A percentile compares a stretch with the other conserved stretches of the same genome.
Evolutionary conservation across 2,329 filamentous ascomycete species (phyloP).

Genomic region (Aspergillus proliferans): DNA sequence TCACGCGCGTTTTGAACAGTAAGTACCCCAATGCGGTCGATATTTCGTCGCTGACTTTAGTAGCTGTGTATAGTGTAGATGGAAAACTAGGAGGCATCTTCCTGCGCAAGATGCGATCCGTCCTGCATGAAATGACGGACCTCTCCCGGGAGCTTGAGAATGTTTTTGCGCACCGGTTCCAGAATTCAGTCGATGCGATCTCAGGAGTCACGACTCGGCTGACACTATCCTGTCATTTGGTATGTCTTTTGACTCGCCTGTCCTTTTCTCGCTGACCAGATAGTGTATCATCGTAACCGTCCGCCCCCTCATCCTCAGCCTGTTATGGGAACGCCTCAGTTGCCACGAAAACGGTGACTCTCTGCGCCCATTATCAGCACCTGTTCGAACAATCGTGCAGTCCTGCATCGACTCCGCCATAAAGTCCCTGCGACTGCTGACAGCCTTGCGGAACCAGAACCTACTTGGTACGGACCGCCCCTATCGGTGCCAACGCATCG

Average conservation of each 20-base stretch:
- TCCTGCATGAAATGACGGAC: constrained; percentile 26
- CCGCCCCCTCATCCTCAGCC: constrained; percentile 14
- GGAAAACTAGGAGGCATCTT: constrained; percentile 20
- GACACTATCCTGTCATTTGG: constrained; percentile 28
- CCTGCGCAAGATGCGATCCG: constrained; percentile 27
- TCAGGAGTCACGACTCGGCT: constrained; percentile 32
- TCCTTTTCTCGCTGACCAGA: background rate
- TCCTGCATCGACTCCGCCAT: constrained; percentile 17
- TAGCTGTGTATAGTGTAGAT: constrained; percentile 31
- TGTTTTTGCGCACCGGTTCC: constrained; percentile 28
- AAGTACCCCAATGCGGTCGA: constrained; percentile 8
- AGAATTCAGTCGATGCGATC: constrained; percentile 30
- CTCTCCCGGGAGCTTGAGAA: constrained; percentile 30
- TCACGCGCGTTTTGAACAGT: constrained; percentile 35
- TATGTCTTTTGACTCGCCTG: constrained; percentile 5
- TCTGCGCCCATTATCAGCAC: constrained; percentile 13
- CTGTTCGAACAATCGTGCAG: constrained; percentile 16
- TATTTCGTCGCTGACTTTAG: background rate
- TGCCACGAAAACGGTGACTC: constrained; percentile 12
- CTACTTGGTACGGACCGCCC: constrained; percentile 11
- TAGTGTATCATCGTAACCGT: constrained; percentile 23
- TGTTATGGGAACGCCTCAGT: constrained; percentile 14
- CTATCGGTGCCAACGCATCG: background rate
- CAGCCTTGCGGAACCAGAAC: constrained; percentile 17
- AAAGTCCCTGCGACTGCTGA: constrained; percentile 17